Percentiles rank a stretch among this genome's conserved stretches.
Conservation (phyloP, 441 rosid species). For the Erodium texanum region DNA sequence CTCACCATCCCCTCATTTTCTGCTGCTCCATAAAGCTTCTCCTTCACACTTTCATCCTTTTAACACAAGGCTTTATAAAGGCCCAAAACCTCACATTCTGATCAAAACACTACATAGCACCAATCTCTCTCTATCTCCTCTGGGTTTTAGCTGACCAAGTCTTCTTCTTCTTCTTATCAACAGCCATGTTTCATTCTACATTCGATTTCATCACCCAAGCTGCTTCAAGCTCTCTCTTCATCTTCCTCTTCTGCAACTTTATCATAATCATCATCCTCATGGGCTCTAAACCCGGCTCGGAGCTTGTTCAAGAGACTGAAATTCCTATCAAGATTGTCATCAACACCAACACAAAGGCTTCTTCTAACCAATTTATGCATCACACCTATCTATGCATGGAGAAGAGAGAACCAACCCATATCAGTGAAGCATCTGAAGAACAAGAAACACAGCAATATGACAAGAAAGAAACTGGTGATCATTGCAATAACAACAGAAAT, state of each 20-base stretch:
- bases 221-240: constrained; percentile 40
- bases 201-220: constrained; percentile 38
- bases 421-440: constrained; percentile 3
- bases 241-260: constrained; percentile 52
- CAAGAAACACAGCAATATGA: background rate
- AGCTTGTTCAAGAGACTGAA: constrained; percentile 18
- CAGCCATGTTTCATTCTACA: constrained; percentile 32
- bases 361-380: background rate
- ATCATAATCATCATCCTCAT: constrained; percentile 42
- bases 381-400: too few species aligned
- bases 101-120: background rate
- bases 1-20: too few species aligned
- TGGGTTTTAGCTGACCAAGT: too few species aligned
- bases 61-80: background rate
- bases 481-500: too few species aligned
- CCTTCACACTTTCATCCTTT: constrained; percentile 11
- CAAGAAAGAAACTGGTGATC: background rate
- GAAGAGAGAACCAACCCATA: too few species aligned
- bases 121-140: background rate
- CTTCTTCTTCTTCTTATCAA: background rate
- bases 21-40: constrained; percentile 19
- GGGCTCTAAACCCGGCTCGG: constrained; percentile 32
- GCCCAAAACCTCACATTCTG: background rate
- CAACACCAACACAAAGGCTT: background rate
- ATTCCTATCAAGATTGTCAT: constrained; percentile 9